phyloP scores from a whole-genome alignment of 2,329 filamentous ascomycete genomes.

The Pseudocercospora fijiensis region DNA sequence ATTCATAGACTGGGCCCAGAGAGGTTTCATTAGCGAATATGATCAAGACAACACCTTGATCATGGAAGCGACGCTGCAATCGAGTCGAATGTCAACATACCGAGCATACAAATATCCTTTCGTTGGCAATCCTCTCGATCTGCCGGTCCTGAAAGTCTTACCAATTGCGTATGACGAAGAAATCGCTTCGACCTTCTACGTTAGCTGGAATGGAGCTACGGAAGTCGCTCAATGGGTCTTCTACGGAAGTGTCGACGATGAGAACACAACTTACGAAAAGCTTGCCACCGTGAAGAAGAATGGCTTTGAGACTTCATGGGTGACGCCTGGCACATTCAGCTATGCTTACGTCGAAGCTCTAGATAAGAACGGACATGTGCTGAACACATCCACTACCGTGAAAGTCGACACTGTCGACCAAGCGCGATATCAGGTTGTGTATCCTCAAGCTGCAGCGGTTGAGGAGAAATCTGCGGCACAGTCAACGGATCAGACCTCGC shows the following conservation, averaged over 20 bases:
- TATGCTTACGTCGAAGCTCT: background rate
- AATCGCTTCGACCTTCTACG: constrained; percentile 43
- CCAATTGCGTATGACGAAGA: constrained; percentile 31
- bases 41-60: constrained; percentile 46
- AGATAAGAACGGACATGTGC: background rate
- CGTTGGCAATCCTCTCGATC: constrained; percentile 35
- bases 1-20: constrained; percentile 51
- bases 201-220: constrained; percentile 52
- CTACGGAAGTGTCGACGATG: constrained; percentile 19
- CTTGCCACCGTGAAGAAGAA: constrained; percentile 13
- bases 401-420: background rate
- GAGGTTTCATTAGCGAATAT: constrained; percentile 38
- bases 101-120: constrained; percentile 53
- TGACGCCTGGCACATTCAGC: background rate
- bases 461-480: background rate
- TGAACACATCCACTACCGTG: background rate
- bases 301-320: constrained; percentile 19
- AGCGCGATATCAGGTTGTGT: background rate
- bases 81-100: constrained; percentile 47
- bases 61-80: constrained; percentile 45
- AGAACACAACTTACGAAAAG: background rate
- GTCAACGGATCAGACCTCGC: background rate
- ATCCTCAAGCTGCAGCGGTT: background rate
- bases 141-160: constrained; percentile 43
- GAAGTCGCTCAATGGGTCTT: constrained; percentile 46